Evolutionary conservation across 169 alveolate genomes (phyloP).

Genomic region (Plasmodium yoelii): DNA sequence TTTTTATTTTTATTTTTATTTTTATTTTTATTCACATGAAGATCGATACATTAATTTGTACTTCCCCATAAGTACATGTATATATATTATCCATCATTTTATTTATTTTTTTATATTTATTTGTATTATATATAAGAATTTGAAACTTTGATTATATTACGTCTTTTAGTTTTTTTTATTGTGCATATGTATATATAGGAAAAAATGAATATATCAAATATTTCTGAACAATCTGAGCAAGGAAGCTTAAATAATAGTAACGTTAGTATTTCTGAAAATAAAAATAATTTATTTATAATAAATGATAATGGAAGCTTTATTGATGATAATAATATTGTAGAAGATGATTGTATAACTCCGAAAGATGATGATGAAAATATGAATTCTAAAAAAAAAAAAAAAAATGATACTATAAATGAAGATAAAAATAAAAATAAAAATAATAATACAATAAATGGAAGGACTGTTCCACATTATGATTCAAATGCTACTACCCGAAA

Average conservation of each 20-base stretch:
- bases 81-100: no score
- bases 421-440: slow-evolving; percentile 43
- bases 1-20: no score
- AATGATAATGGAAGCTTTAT: slow-evolving; percentile 73
- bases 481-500: no score
- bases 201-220: slow-evolving; percentile 48
- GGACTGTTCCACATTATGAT: not conserved
- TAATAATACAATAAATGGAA: slow-evolving; percentile 10
- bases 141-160: not conserved
- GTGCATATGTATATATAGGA: slow-evolving; percentile 13
- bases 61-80: no score
- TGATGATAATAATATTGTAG: slow-evolving; percentile 51
- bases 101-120: no score
- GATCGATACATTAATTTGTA: no score
- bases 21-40: no score
- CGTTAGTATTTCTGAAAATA: slow-evolving; percentile 8
- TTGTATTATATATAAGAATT: no score
- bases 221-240: slow-evolving; percentile 3
- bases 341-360: slow-evolving; percentile 67
- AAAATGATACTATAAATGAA: slow-evolving; percentile 28
- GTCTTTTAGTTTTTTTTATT: slow-evolving; percentile 1
- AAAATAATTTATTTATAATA: not conserved
- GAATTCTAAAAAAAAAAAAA: slow-evolving; percentile 45
- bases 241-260: slow-evolving; percentile 8
- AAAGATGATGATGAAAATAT: slow-evolving; percentile 66